A percentile compares a stretch with the other conserved stretches of the same genome.
Conservation (phyloP, 1,284 basidiomycete genomes). For the Schizophyllum amplum region DNA sequence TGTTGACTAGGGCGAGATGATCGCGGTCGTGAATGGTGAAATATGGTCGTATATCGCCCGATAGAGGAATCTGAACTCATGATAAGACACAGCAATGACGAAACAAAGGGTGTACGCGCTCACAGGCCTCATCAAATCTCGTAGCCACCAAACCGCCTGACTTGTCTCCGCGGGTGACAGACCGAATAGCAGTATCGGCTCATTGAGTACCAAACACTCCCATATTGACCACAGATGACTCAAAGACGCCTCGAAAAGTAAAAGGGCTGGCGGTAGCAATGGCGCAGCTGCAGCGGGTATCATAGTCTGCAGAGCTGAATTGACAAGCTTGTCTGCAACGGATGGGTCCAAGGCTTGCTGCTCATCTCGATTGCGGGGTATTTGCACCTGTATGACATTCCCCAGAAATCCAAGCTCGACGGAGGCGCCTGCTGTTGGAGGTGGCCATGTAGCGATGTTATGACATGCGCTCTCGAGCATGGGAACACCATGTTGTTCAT, state of each 20-base stretch:
- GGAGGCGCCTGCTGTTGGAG: conserved; percentile 54
- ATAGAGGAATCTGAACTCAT: conserved; percentile 51
- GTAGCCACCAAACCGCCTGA: conserved; percentile 85
- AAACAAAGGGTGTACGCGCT: conserved; percentile 16
- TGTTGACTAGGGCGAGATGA: conserved; percentile 68
- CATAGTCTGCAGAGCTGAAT: conserved; percentile 28
- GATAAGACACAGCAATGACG: conserved; percentile 26
- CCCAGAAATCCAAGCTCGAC: conserved; percentile 79
- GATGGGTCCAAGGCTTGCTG: conserved; percentile 53
- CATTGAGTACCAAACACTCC: conserved; percentile 85
- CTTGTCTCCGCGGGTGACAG: conserved; percentile 75
- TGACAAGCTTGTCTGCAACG: conserved; percentile 40
- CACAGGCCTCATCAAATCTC: conserved; percentile 83
- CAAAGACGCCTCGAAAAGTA: conserved; percentile 69
- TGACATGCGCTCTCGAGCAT: conserved; percentile 84
- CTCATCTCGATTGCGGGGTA: conserved; percentile 64
- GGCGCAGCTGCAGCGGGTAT: conserved; percentile 74
- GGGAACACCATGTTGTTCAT: conserved; percentile 64
- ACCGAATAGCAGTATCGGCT: conserved; percentile 84
- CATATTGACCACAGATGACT: conserved; percentile 88
- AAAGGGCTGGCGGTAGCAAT: conserved; percentile 59
- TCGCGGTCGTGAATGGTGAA: conserved; percentile 95
- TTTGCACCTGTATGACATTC: conserved; percentile 59
- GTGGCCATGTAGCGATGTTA: conserved; percentile 79
- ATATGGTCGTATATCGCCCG: conserved; percentile 86